These are phyloP conservation scores for Zygotorulaspora chibaensis DNA, from an alignment of 805 yeast species.

Conservation along the genomic window DNA sequence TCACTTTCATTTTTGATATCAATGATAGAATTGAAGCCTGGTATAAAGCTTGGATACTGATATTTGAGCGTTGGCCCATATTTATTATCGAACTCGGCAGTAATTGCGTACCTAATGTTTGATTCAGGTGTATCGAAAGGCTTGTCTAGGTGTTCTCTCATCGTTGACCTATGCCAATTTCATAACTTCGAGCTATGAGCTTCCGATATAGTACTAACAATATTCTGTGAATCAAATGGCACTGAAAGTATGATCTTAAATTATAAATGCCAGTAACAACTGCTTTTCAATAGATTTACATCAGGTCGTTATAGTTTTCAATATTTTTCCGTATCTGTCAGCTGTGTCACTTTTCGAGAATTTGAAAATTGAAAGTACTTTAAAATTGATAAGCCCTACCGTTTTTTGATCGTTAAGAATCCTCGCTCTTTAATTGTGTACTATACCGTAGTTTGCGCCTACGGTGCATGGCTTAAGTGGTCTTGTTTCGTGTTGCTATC, in stretches of 20 bases:
- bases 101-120: constrained; percentile 53
- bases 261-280: too few species aligned
- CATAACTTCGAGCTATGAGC: not conserved
- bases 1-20: constrained; percentile 5
- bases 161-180: not conserved
- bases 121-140: constrained; percentile 4
- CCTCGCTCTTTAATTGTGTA: too few species aligned
- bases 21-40: constrained; percentile 36
- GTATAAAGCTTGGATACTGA: constrained; percentile 50
- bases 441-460: too few species aligned
- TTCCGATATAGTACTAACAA: too few species aligned
- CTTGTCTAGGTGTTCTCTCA: not conserved
- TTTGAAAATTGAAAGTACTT: not conserved
- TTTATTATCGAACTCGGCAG: constrained; percentile 77
- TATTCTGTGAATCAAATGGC: too few species aligned
- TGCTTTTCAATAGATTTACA: too few species aligned
- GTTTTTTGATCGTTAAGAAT: not conserved
- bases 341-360: constrained; percentile 1
- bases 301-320: not conserved
- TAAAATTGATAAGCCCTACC: not conserved
- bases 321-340: not conserved
- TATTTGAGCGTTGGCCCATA: constrained; percentile 63
- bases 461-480: too few species aligned
- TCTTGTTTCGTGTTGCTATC: too few species aligned
- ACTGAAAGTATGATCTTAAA: too few species aligned